A percentile compares a stretch with the other conserved stretches of the same genome.
Evolutionary conservation across 1,284 basidiomycete species (phyloP).

Genomic region (Ustilago sp.): DNA sequence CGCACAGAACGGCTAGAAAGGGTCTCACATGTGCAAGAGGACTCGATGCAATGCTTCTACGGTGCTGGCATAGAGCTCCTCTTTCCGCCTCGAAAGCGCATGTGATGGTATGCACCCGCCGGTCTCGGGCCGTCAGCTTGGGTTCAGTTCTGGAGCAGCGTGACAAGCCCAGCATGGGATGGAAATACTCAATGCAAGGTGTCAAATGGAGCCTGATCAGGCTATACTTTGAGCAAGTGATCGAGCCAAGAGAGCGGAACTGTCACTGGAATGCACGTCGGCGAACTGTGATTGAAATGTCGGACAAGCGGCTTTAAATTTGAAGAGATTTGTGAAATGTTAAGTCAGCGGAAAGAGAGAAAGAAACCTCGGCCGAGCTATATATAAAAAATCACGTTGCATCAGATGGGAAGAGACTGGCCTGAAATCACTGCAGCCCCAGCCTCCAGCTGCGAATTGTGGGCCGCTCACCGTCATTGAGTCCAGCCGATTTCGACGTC

Average conservation of each 20-base stretch:
- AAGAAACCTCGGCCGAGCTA: too few relatives aligned
- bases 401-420: too few relatives aligned
- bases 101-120: not conserved
- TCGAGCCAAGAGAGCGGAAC: not conserved
- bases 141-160: not conserved
- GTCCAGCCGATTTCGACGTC: conserved; percentile 30
- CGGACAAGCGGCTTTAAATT: too few relatives aligned
- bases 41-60: not conserved
- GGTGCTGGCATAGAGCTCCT: not conserved
- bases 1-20: conserved; percentile 16
- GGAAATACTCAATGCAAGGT: not conserved
- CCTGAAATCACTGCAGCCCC: not conserved
- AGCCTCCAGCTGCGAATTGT: not conserved
- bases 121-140: not conserved
- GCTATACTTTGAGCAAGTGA: not conserved
- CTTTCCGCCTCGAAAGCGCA: not conserved
- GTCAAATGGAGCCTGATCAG: not conserved
- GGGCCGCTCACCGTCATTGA: conserved; percentile 8
- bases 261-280: not conserved
- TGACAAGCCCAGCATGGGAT: not conserved
- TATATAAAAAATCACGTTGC: too few relatives aligned
- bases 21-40: conserved; percentile 15
- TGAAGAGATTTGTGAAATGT: too few relatives aligned
- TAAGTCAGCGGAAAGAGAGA: too few relatives aligned
- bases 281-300: too few relatives aligned